Evolutionary conservation across 495 filamentous ascomycete species (phyloP).

Genomic region (Xylaria venustula): DNA sequence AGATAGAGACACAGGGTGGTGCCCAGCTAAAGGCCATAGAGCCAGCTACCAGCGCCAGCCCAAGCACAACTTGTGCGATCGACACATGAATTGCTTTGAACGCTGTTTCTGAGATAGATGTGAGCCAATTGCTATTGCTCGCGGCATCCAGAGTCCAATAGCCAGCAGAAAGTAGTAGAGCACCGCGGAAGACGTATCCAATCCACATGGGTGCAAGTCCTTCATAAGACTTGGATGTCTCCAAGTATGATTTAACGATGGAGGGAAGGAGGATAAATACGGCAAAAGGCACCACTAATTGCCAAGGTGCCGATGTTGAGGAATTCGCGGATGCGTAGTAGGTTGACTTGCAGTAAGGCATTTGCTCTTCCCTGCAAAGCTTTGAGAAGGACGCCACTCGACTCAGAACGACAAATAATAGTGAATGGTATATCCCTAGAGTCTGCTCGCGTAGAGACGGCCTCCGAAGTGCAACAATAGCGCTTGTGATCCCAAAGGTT

Average conservation of each 20-base stretch:
- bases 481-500: slow-evolving; percentile 74
- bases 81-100: slow-evolving; percentile 73
- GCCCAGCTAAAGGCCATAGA: slow-evolving; percentile 71
- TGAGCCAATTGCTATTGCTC: slow-evolving; percentile 84
- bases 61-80: slow-evolving; percentile 72
- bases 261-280: slow-evolving; percentile 71
- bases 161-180: slow-evolving; percentile 70
- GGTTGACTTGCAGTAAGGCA: slow-evolving; percentile 92
- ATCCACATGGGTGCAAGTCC: slow-evolving; percentile 82
- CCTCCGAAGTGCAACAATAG: slow-evolving; percentile 72
- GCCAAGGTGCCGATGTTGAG: slow-evolving; percentile 91
- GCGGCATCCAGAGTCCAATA: slow-evolving; percentile 92
- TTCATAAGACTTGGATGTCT: slow-evolving; percentile 75
- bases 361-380: slow-evolving; percentile 95
- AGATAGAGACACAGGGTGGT: slow-evolving; percentile 70
- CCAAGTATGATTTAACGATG: slow-evolving; percentile 76
- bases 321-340: slow-evolving; percentile 92
- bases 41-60: slow-evolving; percentile 65
- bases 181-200: slow-evolving; percentile 71
- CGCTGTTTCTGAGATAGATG: slow-evolving; percentile 48
- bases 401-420: slow-evolving; percentile 78
- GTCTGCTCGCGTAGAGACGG: slow-evolving; percentile 60
- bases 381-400: slow-evolving; percentile 84
- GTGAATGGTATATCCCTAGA: slow-evolving; percentile 77
- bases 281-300: slow-evolving; percentile 74